These are phyloP conservation scores for Leishmania mexicana DNA, from an alignment of 208 protist species.

Conservation along the genomic window DNA sequence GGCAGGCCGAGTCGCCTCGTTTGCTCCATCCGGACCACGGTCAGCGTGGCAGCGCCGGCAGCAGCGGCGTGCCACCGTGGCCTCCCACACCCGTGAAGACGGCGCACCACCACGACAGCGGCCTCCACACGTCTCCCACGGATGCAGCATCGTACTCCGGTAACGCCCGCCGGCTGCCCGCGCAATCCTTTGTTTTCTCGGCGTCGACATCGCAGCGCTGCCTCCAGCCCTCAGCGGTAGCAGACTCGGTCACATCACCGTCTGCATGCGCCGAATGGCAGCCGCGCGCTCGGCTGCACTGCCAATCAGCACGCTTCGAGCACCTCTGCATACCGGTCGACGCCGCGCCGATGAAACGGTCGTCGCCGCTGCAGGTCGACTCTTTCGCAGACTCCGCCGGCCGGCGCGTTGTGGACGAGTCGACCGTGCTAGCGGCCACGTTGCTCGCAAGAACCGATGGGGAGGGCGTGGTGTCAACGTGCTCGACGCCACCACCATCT, in stretches of 20 bases:
- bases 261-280: not conserved
- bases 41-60: not conserved
- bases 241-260: not conserved
- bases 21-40: not conserved
- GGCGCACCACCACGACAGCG: not conserved
- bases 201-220: no score
- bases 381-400: not conserved
- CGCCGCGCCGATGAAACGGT: not conserved
- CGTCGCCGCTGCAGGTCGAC: not conserved
- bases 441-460: not conserved
- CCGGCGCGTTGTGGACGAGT: not conserved
- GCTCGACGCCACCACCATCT: constrained; percentile 2
- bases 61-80: not conserved
- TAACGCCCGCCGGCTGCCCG: not conserved
- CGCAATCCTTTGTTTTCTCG: not conserved
- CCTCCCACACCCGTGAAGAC: not conserved
- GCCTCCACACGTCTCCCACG: not conserved
- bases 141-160: not conserved
- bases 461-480: not conserved
- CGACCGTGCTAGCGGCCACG: not conserved
- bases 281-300: not conserved
- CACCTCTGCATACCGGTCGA: not conserved
- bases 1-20: not conserved
- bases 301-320: not conserved
- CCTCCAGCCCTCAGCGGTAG: not conserved